phyloP scores from a whole-genome alignment of 768 basidiomycete genomes.

The Mycena galericulata region DNA sequence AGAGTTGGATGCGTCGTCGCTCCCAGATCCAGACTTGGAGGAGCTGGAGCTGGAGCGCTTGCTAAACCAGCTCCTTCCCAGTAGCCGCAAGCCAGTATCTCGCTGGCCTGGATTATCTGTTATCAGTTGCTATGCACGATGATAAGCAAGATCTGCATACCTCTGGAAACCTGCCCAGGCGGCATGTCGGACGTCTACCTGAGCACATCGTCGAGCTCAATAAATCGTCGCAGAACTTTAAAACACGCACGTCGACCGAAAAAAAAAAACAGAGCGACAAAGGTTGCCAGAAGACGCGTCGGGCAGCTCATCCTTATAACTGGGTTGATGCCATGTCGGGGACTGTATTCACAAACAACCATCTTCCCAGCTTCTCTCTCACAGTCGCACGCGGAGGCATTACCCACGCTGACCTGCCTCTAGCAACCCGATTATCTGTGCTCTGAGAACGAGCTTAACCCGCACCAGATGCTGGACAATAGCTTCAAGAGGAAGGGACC shows the following conservation, averaged over 20 bases:
- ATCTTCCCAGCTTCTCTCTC: no score
- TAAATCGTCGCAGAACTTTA: not conserved
- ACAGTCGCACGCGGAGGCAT: no score
- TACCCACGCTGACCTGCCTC: no score
- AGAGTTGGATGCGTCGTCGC: not conserved
- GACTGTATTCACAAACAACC: no score
- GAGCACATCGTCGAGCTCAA: not conserved
- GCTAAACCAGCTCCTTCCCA: not conserved
- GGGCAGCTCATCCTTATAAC: slow-evolving; percentile 16
- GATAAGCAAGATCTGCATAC: slow-evolving; percentile 3
- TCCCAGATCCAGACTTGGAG: not conserved
- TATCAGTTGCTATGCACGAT: not conserved
- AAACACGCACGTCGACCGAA: slow-evolving; percentile 27
- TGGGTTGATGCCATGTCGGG: slow-evolving; percentile 22
- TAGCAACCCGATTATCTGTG: no score
- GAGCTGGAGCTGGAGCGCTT: not conserved
- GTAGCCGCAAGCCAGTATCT: slow-evolving; percentile 16
- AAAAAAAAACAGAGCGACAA: slow-evolving; percentile 20
- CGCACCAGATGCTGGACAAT: no score
- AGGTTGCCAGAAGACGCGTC: slow-evolving; percentile 5
- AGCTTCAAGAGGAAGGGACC: no score
- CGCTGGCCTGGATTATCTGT: not conserved
- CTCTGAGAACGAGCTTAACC: no score
- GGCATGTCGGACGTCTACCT: slow-evolving; percentile 31
- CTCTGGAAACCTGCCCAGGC: slow-evolving; percentile 33